phyloP scores from a whole-genome alignment of 1,284 basidiomycete species.

The Tausonia pullulans region DNA sequence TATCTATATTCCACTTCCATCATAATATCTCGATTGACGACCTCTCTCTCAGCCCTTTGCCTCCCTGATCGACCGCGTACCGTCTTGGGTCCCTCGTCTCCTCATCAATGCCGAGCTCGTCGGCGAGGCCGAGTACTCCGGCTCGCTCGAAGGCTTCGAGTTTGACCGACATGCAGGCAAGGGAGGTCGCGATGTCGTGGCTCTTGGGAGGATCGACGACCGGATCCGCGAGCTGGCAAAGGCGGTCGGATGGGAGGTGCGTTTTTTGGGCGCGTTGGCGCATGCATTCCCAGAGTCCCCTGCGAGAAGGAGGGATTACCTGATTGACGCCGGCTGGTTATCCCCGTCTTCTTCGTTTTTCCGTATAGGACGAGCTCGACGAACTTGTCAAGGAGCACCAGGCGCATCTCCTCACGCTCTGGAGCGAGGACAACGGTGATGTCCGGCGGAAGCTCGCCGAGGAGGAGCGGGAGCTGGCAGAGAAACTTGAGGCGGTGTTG shows the following conservation, averaged over 20 bases:
- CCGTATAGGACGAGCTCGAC: slow-evolving; percentile 25
- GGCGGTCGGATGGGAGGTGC: slow-evolving; percentile 31
- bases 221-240: slow-evolving; percentile 21
- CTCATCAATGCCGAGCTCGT: slow-evolving; percentile 46
- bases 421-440: slow-evolving; percentile 17
- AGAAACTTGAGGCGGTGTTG: neutral
- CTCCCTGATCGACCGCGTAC: slow-evolving; percentile 38
- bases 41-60: slow-evolving; percentile 42
- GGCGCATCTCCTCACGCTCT: slow-evolving; percentile 22
- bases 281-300: neutral
- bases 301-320: neutral
- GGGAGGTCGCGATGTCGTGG: slow-evolving; percentile 29
- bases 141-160: slow-evolving; percentile 18
- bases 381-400: slow-evolving; percentile 23
- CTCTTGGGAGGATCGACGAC: slow-evolving; percentile 6
- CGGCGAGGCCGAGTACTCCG: slow-evolving; percentile 30
- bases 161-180: slow-evolving; percentile 13
- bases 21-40: too few species aligned
- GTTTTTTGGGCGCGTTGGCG: neutral
- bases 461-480: neutral
- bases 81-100: slow-evolving; percentile 34
- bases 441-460: neutral
- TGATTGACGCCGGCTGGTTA: neutral
- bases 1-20: neutral
- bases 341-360: neutral